Conservation (phyloP, 129 eudicot genomes). For the Logfia minima region DNA sequence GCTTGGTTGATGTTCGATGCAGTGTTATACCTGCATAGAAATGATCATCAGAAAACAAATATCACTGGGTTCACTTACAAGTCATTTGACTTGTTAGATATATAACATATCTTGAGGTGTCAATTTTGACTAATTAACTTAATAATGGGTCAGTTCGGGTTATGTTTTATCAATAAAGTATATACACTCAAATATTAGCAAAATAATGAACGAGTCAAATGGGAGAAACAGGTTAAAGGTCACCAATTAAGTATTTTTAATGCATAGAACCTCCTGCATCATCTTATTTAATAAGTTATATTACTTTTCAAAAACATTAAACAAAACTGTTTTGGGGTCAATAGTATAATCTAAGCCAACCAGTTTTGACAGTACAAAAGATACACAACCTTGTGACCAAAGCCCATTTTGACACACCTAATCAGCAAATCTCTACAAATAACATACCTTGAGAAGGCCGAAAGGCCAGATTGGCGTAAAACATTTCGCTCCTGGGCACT, state of each 20-base stretch:
- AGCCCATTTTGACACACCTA: neutral
- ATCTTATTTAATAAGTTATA: neutral
- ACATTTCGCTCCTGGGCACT: slow-evolving; percentile 46
- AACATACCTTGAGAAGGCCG: slow-evolving; percentile 71
- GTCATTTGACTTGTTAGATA: neutral
- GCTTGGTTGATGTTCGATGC: slow-evolving; percentile 44
- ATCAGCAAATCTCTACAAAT: slow-evolving; percentile 14
- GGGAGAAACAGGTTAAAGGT: neutral
- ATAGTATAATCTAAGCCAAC: neutral
- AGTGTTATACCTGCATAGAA: slow-evolving; percentile 54
- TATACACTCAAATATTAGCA: neutral
- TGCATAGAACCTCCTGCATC: neutral
- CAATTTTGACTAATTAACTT: neutral
- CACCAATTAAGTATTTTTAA: neutral
- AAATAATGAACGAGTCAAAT: neutral
- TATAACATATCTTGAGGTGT: neutral
- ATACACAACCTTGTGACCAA: neutral
- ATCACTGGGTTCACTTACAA: neutral
- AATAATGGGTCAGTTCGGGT: neutral
- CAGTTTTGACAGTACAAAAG: neutral
- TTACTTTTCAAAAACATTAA: neutral
- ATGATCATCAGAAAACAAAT: slow-evolving; percentile 6
- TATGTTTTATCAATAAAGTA: neutral
- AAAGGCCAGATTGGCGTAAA: slow-evolving; percentile 55
- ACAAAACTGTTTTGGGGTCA: neutral